Base-by-base conservation (phyloP, 2,329 filamentous ascomycete species). In the Blumeria graminis region DNA sequence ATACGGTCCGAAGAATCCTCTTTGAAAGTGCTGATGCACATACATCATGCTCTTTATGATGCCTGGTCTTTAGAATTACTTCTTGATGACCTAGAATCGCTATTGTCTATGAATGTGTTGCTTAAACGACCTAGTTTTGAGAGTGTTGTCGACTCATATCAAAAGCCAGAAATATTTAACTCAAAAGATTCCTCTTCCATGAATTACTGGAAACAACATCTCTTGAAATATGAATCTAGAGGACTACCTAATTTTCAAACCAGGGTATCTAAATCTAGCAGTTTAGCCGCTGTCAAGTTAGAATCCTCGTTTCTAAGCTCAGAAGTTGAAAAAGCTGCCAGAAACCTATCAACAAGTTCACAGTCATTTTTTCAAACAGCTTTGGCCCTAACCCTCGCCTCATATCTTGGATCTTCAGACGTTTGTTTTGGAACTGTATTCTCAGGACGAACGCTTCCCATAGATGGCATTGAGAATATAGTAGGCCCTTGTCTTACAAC, bases 1-100 rank as follows among this genome's bases (percentile, higher is more conserved):
- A 68, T 88, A 1, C 61, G 62, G 11, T 53, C 60, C 55, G 35
- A 55, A 7, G 16, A 61, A 16, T 54, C 64, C 4, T 57, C 60
- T 52, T 56, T 65, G 2, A 62, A 65, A 35, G 61, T 70, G 3
- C 66, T 65, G 58, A 67, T 67, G 1, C 63, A 82, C 11, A 71
- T 93, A 0, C 88, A 94, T 65, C 89, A 95, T 68, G 80, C 86
- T 0, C 66, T 93, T 0, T 95, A 94, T 64, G 89, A 95, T 67
- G 89, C 88, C n/a, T 95, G 89, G 89, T 89, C 87, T 0, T 75
- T 88, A 64, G 84, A 94, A 55, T 71, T 90, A 34, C 68, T 93
- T 0, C 65, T 86, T 13, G 70, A 74, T 32, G 86, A 94, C 65
- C 69, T 94, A 4, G 71, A 75, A 3, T 63, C 63, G 0, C 61